Evolutionary conservation across 805 yeast genomes (phyloP), one percentile per base, ranked within the genome.

Genomic region (Wickerhamiella cacticola): DNA sequence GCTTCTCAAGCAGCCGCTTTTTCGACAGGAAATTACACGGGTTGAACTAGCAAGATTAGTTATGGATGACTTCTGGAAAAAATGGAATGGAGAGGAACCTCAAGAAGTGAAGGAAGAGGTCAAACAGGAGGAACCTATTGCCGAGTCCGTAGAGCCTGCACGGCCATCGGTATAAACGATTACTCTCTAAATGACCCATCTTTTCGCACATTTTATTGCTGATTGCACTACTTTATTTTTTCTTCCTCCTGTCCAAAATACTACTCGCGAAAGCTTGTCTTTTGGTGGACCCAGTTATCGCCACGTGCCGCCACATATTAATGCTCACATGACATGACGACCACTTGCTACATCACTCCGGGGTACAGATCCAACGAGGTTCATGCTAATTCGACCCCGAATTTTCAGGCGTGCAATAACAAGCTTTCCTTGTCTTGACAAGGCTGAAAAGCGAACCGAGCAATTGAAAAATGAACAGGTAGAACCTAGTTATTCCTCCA

Each of bases 351-450:
- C 8, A 12, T 29, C n/a, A 19, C 19, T n/a, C 36, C 36, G 36
- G 18, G 36, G 33, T 12, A 8, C n/a, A n/a, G n/a, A n/a, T n/a
- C n/a, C n/a, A n/a, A n/a, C n/a, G n/a, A n/a, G n/a, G n/a, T n/a
- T n/a, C n/a, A n/a, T n/a, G n/a, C n/a, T n/a, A n/a, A n/a, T n/a
- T n/a, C n/a, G n/a, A n/a, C n/a, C 33, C 33, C 33, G 33, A 5
- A 29, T 15, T 31, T 31, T 31, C 19, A 31, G 18, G 7, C 36
- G 36, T 19, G 9, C 15, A 15, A 6, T 31, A 4, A 31, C 29
- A 70, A 63, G 79, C 2, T 87, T 87, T 61, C 96, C 96, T 4
- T 87, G 96, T 62, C 68, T 87, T 29, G 96, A 87, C 63, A 78
- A 73, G 55, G 67, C 80, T 21, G 94, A 86, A 55, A 68, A 53